Percentiles rank a stretch among this genome's conserved stretches.
These are phyloP conservation scores for Sanchytrium tribonematis DNA, from an alignment of 371 early-diverging fungal species.

Conservation along the genomic window DNA sequence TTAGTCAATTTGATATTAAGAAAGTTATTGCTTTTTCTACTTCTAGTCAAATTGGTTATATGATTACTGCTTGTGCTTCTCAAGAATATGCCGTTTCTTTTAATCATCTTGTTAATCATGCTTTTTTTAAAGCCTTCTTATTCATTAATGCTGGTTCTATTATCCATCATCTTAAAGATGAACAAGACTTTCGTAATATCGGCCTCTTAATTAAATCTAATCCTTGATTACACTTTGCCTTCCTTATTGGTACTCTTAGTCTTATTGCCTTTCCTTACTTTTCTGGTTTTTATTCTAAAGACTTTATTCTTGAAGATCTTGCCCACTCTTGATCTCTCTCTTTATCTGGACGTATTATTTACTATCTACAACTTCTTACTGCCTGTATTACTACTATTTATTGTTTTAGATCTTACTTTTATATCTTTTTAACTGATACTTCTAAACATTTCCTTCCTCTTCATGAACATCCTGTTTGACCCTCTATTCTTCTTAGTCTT, in stretches of 20 bases:
- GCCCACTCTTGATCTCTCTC: neutral
- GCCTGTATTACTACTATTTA: neutral
- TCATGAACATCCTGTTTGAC: neutral
- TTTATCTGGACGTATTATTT: neutral
- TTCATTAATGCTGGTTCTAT: conserved; percentile 17
- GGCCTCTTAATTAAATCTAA: conserved; percentile 13
- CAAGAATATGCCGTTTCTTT: conserved; percentile 28
- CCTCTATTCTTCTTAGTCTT: neutral
- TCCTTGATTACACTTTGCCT: neutral
- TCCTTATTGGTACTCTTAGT: neutral
- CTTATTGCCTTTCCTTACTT: neutral
- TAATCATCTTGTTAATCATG: conserved; percentile 30
- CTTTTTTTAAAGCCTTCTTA: conserved; percentile 15
- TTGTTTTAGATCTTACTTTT: neutral
- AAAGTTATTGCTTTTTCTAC: conserved; percentile 33
- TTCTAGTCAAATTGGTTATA: conserved; percentile 31
- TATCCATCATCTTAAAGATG: conserved; percentile 14
- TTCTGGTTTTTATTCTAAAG: neutral
- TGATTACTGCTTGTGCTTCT: conserved; percentile 29
- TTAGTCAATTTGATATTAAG: conserved; percentile 33
- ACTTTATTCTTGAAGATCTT: neutral
- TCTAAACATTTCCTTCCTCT: neutral
- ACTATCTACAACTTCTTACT: neutral
- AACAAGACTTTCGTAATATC: conserved; percentile 19
- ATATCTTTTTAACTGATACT: neutral